phyloP scores from a whole-genome alignment of 1,284 basidiomycete species.

The Sporisorium sorghi region DNA sequence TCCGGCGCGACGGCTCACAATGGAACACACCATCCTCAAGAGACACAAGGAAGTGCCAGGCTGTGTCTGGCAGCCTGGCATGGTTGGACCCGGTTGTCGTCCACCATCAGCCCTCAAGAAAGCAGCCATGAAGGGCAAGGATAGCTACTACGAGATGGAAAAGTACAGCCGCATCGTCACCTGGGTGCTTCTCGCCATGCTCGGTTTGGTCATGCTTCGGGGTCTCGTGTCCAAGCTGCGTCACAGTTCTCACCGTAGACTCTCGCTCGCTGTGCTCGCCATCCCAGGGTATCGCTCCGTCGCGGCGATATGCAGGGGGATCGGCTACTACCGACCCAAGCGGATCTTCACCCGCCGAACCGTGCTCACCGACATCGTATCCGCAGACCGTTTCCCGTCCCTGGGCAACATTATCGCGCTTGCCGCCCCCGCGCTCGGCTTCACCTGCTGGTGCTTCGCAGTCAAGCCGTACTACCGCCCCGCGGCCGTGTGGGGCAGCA shows the following conservation, averaged over 20 bases:
- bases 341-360: conserved; percentile 29
- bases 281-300: conserved; percentile 25
- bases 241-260: conserved; percentile 7
- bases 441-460: conserved; percentile 51
- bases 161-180: conserved; percentile 90
- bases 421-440: conserved; percentile 22
- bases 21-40: conserved; percentile 30
- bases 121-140: conserved; percentile 46
- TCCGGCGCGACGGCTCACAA: background rate
- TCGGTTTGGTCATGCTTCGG: conserved; percentile 33
- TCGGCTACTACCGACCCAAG: conserved; percentile 48
- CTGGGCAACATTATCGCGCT: conserved; percentile 39
- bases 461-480: conserved; percentile 60
- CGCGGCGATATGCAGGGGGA: conserved; percentile 28
- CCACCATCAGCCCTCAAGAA: conserved; percentile 40
- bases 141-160: conserved; percentile 78
- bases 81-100: conserved; percentile 46
- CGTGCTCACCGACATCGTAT: conserved; percentile 25
- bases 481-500: conserved; percentile 48
- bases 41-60: conserved; percentile 43
- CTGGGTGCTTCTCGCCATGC: conserved; percentile 36
- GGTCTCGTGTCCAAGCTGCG: conserved; percentile 21
- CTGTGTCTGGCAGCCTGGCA: conserved; percentile 49
- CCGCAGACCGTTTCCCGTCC: conserved; percentile 41
- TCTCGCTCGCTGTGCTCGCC: conserved; percentile 18